Evolutionary conservation across 768 basidiomycete species (phyloP).

Genomic region (Tricholoma saponaceum): DNA sequence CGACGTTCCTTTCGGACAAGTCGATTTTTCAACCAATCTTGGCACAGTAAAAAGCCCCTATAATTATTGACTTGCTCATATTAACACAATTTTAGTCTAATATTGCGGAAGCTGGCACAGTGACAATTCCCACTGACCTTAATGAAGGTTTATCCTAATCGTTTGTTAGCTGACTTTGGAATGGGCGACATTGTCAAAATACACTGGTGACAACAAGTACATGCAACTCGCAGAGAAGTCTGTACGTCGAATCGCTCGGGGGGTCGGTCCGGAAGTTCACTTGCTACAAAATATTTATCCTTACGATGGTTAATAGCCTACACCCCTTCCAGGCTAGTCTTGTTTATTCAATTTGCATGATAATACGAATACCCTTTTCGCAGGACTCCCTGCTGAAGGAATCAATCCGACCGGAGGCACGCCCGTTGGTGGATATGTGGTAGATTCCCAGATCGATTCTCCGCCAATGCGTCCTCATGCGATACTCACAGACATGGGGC

Average conservation of each 20-base stretch:
- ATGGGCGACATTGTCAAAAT: slow-evolving; percentile 50
- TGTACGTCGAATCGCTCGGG: slow-evolving; percentile 42
- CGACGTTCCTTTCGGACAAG: slow-evolving; percentile 33
- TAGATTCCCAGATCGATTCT: not conserved
- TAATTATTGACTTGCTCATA: not conserved
- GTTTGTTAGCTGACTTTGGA: slow-evolving; percentile 49
- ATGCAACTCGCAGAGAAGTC: slow-evolving; percentile 46
- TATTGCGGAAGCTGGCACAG: slow-evolving; percentile 53
- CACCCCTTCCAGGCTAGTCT: slow-evolving; percentile 26
- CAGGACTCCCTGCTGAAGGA: slow-evolving; percentile 48
- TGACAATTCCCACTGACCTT: slow-evolving; percentile 15
- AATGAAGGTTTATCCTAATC: not conserved
- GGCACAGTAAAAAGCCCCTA: no score
- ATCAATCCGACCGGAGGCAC: slow-evolving; percentile 48
- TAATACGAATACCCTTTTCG: slow-evolving; percentile 29
- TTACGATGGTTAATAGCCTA: slow-evolving; percentile 19
- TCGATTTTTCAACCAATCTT: slow-evolving; percentile 39
- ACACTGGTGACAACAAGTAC: slow-evolving; percentile 60
- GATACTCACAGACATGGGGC: slow-evolving; percentile 42
- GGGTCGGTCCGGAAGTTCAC: not conserved
- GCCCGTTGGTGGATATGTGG: slow-evolving; percentile 30
- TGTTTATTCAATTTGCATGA: slow-evolving; percentile 21
- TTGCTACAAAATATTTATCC: not conserved
- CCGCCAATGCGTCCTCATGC: not conserved
- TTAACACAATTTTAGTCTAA: slow-evolving; percentile 30